Evolutionary conservation across 257 asterid genomes (phyloP).

Genomic region (Scutellaria minor): DNA sequence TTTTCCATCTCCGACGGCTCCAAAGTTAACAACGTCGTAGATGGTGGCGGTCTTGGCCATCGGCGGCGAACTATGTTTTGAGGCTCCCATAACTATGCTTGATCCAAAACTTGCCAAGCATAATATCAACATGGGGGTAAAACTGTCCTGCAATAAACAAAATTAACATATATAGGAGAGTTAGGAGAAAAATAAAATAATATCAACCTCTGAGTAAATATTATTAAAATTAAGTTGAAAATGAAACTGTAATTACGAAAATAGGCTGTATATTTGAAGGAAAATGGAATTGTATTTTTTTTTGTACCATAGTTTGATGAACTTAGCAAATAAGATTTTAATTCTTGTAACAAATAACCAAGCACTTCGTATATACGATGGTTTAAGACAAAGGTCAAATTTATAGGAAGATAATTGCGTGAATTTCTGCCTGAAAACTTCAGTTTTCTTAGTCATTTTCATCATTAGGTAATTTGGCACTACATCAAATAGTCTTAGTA

Average conservation of each 20-base stretch:
- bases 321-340: background rate
- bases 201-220: background rate
- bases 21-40: slow-evolving; percentile 37
- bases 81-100: slow-evolving; percentile 24
- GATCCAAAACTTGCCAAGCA: slow-evolving; percentile 21
- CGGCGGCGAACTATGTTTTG: background rate
- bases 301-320: slow-evolving; percentile 11
- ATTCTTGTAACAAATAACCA: background rate
- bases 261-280: too few species aligned
- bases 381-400: slow-evolving; percentile 1
- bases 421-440: background rate
- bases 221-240: background rate
- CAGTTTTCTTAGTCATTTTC: slow-evolving; percentile 27
- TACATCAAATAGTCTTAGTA: background rate
- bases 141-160: slow-evolving; percentile 20
- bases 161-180: background rate
- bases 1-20: slow-evolving; percentile 45
- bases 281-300: background rate
- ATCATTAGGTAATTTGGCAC: slow-evolving; percentile 37
- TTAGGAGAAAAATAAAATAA: background rate
- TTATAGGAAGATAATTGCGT: slow-evolving; percentile 31
- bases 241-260: background rate
- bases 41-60: background rate
- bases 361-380: background rate
- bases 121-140: slow-evolving; percentile 22